Percentiles rank a stretch among this genome's conserved stretches.
These are phyloP conservation scores for Sanghuangporus sanghuang DNA, from an alignment of 1,284 basidiomycete genomes.

Conservation along the genomic window DNA sequence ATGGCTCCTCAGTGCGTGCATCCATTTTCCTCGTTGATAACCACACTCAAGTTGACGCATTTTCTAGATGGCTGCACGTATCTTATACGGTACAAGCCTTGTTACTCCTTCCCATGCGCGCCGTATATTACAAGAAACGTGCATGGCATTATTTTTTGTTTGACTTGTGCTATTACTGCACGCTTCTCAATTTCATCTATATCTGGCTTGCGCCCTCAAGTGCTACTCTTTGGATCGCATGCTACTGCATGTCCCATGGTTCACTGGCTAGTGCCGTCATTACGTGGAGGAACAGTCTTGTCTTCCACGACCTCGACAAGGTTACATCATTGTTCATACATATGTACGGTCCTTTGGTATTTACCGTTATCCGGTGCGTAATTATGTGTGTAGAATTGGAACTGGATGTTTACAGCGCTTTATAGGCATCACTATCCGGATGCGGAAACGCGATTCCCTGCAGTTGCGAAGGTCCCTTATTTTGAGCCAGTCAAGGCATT, in stretches of 20 bases:
- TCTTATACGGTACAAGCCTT: slow-evolving; percentile 70
- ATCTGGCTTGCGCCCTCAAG: slow-evolving; percentile 80
- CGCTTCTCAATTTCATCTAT: slow-evolving; percentile 83
- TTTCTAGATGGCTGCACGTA: slow-evolving; percentile 67
- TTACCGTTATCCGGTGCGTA: slow-evolving; percentile 81
- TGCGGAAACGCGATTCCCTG: slow-evolving; percentile 76
- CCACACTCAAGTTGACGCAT: neutral
- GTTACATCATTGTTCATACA: slow-evolving; percentile 90
- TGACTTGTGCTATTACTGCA: slow-evolving; percentile 88
- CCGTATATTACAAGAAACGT: slow-evolving; percentile 81
- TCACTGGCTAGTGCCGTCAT: slow-evolving; percentile 90
- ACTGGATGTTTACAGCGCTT: slow-evolving; percentile 18
- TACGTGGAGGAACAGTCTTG: slow-evolving; percentile 95
- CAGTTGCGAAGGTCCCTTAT: slow-evolving; percentile 58
- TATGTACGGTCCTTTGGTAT: slow-evolving; percentile 81
- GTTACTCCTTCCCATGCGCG: slow-evolving; percentile 77
- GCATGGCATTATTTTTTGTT: slow-evolving; percentile 94
- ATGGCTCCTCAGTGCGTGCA: slow-evolving; percentile 73
- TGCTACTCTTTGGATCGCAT: slow-evolving; percentile 74
- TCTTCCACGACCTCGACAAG: slow-evolving; percentile 93
- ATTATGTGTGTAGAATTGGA: slow-evolving; percentile 1
- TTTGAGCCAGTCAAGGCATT: slow-evolving; percentile 61
- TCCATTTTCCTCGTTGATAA: slow-evolving; percentile 26
- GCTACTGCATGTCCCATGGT: slow-evolving; percentile 85
- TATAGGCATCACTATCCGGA: slow-evolving; percentile 78